Percentiles rank a stretch among this genome's conserved stretches.
Conservation (phyloP, 495 filamentous ascomycete genomes). For the Niebla homalea region DNA sequence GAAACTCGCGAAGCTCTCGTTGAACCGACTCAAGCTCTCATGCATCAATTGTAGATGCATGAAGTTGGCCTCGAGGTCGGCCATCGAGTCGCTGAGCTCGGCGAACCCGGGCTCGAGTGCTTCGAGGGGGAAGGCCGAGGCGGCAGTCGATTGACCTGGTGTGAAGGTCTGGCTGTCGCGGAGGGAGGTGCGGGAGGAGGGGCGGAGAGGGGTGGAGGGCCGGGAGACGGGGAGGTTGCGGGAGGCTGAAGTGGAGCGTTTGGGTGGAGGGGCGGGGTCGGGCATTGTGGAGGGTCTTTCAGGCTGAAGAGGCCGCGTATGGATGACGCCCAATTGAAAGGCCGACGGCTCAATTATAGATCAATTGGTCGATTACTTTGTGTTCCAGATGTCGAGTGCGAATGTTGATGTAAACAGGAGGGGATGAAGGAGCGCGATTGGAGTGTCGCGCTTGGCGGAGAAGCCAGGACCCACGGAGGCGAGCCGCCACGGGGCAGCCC, state of each 20-base stretch:
- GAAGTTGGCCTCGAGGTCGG: slow-evolving; percentile 91
- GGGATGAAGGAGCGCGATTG: no score
- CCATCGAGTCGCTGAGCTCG: slow-evolving; percentile 87
- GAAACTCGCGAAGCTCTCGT: slow-evolving; percentile 91
- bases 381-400: no score
- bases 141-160: slow-evolving; percentile 13
- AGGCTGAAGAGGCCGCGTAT: no score
- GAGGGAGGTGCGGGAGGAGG: slow-evolving; percentile 77
- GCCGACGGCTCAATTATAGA: no score
- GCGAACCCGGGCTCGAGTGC: slow-evolving; percentile 78
- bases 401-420: no score
- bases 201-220: slow-evolving; percentile 85
- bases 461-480: no score
- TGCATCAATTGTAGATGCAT: slow-evolving; percentile 96
- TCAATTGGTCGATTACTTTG: no score
- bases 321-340: no score
- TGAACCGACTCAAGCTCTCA: slow-evolving; percentile 85
- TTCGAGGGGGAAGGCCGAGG: slow-evolving; percentile 61
- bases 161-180: slow-evolving; percentile 53
- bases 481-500: no score
- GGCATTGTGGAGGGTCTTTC: neutral
- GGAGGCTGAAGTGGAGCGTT: slow-evolving; percentile 10
- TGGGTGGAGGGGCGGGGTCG: slow-evolving; percentile 3
- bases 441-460: no score
- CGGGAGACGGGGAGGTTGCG: slow-evolving; percentile 43